Evolutionary conservation across 1,284 basidiomycete species (phyloP), one percentile per base, ranked within the genome.

Genomic region (Ceratobasidium theobromae): DNA sequence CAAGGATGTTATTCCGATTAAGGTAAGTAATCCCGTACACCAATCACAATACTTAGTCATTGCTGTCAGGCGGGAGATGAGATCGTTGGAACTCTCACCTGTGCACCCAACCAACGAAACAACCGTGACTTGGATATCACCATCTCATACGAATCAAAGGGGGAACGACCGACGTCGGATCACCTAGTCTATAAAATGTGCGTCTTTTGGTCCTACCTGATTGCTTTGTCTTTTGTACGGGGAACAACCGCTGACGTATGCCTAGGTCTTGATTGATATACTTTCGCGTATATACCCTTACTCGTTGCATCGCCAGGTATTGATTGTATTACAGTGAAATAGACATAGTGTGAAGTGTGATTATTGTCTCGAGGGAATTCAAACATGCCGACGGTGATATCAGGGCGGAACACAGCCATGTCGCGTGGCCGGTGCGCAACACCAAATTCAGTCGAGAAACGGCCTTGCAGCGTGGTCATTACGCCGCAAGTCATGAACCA

Each of bases 91-190:
- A 77, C 72, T 38, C 78, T 98, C 48, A 77, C 82, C 21, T 95
- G 93, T 74, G 84, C 88, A 12, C 95, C 95, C 38, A 98, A 98
- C 77, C 80, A 82, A 38, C 85, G 90, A 72, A 98, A 98, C 80
- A 91, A 91, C 76, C 88, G 95, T 60, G 95, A 98, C 75, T 81
- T 98, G 52, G 95, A 98, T 76, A 98, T 98, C 75, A 77, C 78
- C 40, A 85, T 98, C 71, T 78, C 83, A 53, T 96, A 94, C 80
- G 79, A 86, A 72, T 75, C 78, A 27, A 72, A 75, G 28, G 79
- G 79, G n/a, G 65, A 65, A n/a, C 74, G 76, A 67, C 65, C 74
- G 14, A 65, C 71, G 30, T 72, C 74, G 70, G 76, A 74, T 49
- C 70, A 70, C 67, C 76, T 79, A 72, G 72, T 74, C 35, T 80